A percentile compares a stretch with the other conserved stretches of the same genome.
These are phyloP conservation scores for Ceratobasidium sp. DNA, from an alignment of 1,284 basidiomycete genomes.

Conservation along the genomic window DNA sequence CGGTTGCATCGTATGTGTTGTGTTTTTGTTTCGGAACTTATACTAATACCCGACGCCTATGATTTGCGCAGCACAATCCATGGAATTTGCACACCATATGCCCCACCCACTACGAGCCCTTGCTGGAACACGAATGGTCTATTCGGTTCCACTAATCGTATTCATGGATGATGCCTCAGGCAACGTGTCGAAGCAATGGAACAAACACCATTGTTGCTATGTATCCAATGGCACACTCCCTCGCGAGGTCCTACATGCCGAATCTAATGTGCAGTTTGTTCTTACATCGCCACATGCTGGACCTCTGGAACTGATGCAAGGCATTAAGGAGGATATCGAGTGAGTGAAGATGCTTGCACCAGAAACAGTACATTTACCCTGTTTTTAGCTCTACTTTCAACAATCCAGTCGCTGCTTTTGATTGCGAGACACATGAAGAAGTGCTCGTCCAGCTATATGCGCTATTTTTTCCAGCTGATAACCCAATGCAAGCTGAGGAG, in stretches of 20 bases:
- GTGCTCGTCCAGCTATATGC: constrained; percentile 45
- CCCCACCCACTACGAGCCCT: too few relatives aligned
- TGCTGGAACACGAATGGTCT: constrained; percentile 1
- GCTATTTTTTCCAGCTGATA: constrained; percentile 39
- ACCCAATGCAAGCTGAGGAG: constrained; percentile 46
- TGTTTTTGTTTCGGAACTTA: neutral
- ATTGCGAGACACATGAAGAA: constrained; percentile 51
- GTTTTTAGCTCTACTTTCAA: constrained; percentile 7
- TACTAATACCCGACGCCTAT: too few relatives aligned
- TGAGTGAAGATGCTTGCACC: too few relatives aligned
- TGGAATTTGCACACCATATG: too few relatives aligned
- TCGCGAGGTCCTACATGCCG: constrained; percentile 6
- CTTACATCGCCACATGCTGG: constrained; percentile 11
- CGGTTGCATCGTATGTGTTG: neutral
- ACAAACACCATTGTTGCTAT: constrained; percentile 28
- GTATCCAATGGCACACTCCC: constrained; percentile 31
- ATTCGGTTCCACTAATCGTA: constrained; percentile 39
- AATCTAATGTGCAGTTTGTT: constrained; percentile 34
- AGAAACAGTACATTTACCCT: too few relatives aligned
- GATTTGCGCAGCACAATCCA: neutral
- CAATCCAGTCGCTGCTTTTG: constrained; percentile 50
- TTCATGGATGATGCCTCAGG: constrained; percentile 42
- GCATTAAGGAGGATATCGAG: constrained; percentile 1
- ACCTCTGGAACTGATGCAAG: constrained; percentile 24
- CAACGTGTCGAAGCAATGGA: constrained; percentile 41